phyloP scores from a whole-genome alignment of 1,284 basidiomycete species.

The Boletus mariae region DNA sequence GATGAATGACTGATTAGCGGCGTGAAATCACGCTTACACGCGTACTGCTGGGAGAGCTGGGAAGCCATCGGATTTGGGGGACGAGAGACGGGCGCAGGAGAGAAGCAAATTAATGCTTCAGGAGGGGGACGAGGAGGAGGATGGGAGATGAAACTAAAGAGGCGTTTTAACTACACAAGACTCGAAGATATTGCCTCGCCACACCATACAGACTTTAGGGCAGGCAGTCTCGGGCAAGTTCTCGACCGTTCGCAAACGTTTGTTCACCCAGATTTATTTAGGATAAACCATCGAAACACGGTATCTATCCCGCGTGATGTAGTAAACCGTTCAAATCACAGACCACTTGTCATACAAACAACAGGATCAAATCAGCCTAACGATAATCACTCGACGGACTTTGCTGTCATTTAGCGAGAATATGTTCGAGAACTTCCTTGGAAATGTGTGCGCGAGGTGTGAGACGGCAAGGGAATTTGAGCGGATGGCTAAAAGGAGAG shows the following conservation, averaged over 20 bases:
- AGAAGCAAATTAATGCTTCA: conserved; percentile 85
- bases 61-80: conserved; percentile 51
- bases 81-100: conserved; percentile 35
- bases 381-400: neutral
- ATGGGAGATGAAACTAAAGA: conserved; percentile 9
- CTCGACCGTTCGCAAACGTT: too few species aligned
- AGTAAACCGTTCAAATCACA: neutral
- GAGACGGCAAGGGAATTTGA: neutral
- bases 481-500: neutral
- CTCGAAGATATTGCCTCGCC: neutral
- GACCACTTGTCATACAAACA: neutral
- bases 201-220: conserved; percentile 8
- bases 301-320: neutral
- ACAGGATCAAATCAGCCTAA: neutral
- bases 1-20: conserved; percentile 7
- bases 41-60: conserved; percentile 69
- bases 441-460: neutral
- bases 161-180: conserved; percentile 1
- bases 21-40: conserved; percentile 53
- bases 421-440: neutral
- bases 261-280: too few species aligned
- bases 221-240: neutral
- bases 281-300: neutral
- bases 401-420: neutral
- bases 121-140: conserved; percentile 18